Base-by-base conservation (phyloP, 129 eudicot species). In the Cynara cardunculus region DNA sequence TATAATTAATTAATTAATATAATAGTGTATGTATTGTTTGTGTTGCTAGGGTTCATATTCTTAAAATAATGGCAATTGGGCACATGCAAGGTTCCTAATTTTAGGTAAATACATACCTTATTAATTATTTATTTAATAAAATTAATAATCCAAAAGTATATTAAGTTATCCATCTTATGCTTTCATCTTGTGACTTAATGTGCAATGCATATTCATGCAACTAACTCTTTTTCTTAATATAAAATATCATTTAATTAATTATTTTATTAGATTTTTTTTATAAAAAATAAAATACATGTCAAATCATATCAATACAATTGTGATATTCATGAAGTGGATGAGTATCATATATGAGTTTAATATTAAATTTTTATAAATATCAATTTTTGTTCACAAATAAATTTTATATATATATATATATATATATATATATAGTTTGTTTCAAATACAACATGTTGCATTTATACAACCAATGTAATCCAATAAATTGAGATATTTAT, bases 61-160 rank as follows among this genome's bases (percentile, higher is more conserved):
- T 22, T 31, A 56, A 26, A 81, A 21, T 62, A 74, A 7, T 75
- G 76, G 19, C 71, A 30, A 75, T 74, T 82, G 61, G 85, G 71
- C 81, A 82, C 76, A 82, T 82, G 85, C 76, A 75, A 82, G 76
- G 85, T 81, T 81, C 80, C 71, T 16, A 22, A 56, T n/a, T 44
- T 81, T 26, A 81, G 75, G 80, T 74, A 74, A 73, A 68, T 74
- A 46, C 75, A 46, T 67, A 31, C 76, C 31, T 75, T 28, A 82
- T 82, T 82, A 82, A 82, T 32, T 19, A 31, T 72, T n/a, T 82
- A 82, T 75, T 32, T 3, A 49, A 72, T 25, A 27, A 14, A 46
- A 14, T 25, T 5, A 18, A 68, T 67, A 67, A 74, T 65, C 30
- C 67, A 78, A 68, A 5, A 67, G 74, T 26, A 75, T 68, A 75